phyloP scores from a whole-genome alignment of 768 basidiomycete species.

The Agaricus blazei region DNA sequence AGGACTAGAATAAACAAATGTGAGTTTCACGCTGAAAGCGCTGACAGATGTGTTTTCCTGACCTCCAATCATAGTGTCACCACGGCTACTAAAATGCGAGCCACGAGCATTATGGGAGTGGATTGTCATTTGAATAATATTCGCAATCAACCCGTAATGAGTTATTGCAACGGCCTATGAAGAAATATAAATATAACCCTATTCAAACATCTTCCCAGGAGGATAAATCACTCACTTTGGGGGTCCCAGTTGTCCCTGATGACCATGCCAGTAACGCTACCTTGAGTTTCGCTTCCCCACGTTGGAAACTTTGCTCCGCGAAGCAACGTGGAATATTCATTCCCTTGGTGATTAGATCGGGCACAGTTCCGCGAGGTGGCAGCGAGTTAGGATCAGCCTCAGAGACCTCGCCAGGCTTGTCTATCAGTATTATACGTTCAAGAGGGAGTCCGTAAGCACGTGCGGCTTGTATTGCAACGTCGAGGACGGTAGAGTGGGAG shows the following conservation, averaged over 20 bases:
- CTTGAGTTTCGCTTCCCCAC: conserved; percentile 55
- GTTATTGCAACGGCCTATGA: conserved; percentile 46
- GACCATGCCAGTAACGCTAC: conserved; percentile 64
- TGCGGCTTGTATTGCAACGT: conserved; percentile 39
- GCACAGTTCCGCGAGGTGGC: conserved; percentile 15
- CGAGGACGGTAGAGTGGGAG: conserved; percentile 38
- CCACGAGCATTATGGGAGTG: conserved; percentile 31
- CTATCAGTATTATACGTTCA: conserved; percentile 42
- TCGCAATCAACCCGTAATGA: conserved; percentile 51
- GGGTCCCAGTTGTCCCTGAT: conserved; percentile 64
- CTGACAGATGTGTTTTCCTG: conserved; percentile 4
- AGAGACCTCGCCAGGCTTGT: conserved; percentile 16
- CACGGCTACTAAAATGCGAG: conserved; percentile 34
- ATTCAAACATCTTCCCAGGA: neutral
- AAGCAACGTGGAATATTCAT: conserved; percentile 22
- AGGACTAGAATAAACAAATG: conserved; percentile 19
- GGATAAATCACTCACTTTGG: conserved; percentile 37
- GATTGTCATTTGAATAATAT: conserved; percentile 44
- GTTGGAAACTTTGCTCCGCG: conserved; percentile 35
- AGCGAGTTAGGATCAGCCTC: neutral
- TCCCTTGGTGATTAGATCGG: conserved; percentile 22
- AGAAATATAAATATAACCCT: neutral
- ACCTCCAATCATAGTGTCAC: conserved; percentile 43
- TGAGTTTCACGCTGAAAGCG: conserved; percentile 9
- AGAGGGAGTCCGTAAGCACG: conserved; percentile 27